A percentile compares a stretch with the other conserved stretches of the same genome.
Conservation (phyloP, 805 yeast species). For the Metschnikowia cerradonensis region DNA sequence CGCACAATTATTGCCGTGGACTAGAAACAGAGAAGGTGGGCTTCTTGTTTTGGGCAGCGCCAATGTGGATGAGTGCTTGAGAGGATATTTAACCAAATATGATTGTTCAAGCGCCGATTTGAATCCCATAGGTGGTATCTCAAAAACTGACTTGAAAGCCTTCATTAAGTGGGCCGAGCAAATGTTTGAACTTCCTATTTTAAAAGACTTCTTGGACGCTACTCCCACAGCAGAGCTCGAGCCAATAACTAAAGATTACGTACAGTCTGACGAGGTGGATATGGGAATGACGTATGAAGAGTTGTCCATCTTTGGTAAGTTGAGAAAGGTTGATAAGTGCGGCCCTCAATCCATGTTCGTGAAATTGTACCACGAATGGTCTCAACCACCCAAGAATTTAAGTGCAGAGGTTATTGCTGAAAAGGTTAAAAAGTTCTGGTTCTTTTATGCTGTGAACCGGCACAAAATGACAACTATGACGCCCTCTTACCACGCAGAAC, state of each 20-base stretch:
- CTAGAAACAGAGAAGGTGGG: constrained; percentile 71
- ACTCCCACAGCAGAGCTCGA: constrained; percentile 98
- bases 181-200: constrained; percentile 70
- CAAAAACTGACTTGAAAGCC: constrained; percentile 84
- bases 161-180: constrained; percentile 78
- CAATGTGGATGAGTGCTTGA: constrained; percentile 91
- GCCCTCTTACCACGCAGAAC: constrained; percentile 97
- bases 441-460: constrained; percentile 90
- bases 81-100: constrained; percentile 95
- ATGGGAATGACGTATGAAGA: constrained; percentile 99
- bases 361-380: constrained; percentile 88
- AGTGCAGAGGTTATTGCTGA: constrained; percentile 83
- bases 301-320: constrained; percentile 80
- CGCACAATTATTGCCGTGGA: constrained; percentile 96
- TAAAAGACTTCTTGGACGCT: constrained; percentile 77
- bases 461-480: constrained; percentile 98
- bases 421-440: constrained; percentile 89
- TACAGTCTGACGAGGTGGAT: constrained; percentile 94
- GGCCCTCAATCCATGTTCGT: constrained; percentile 96
- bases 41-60: constrained; percentile 91
- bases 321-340: constrained; percentile 88
- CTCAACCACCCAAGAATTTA: constrained; percentile 57
- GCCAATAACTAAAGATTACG: constrained; percentile 88
- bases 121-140: constrained; percentile 98
- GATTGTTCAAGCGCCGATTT: constrained; percentile 97